Conservation (phyloP, 345 rosid species). For the Linum lewisii region DNA sequence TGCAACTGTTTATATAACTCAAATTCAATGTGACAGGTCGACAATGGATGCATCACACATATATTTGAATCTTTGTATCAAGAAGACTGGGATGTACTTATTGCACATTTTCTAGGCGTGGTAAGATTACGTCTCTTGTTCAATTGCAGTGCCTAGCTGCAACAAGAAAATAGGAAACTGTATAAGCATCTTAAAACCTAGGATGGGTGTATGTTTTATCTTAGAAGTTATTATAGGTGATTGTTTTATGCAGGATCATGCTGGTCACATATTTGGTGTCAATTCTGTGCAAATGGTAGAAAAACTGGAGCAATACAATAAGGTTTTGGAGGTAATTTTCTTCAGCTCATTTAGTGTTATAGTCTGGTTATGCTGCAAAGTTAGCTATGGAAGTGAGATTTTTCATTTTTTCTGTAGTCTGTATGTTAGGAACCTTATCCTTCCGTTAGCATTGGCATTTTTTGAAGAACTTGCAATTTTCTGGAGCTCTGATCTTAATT, state of each 20-base stretch:
- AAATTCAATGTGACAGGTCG: conserved; percentile 42
- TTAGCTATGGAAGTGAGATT: not conserved
- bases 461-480: no score
- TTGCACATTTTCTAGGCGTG: conserved; percentile 96
- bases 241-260: conserved; percentile 58
- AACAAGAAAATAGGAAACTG: not conserved
- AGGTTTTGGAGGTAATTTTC: conserved; percentile 57
- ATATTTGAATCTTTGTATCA: conserved; percentile 56
- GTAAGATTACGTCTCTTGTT: conserved; percentile 31
- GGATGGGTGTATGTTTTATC: not conserved
- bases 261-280: conserved; percentile 88
- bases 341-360: no score
- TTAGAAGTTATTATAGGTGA: not conserved
- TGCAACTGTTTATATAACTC: not conserved
- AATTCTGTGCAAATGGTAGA: conserved; percentile 76
- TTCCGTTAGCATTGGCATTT: no score
- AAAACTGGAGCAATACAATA: conserved; percentile 80
- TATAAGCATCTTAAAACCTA: not conserved
- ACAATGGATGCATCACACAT: conserved; percentile 82
- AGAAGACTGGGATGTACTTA: conserved; percentile 92
- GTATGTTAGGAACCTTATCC: not conserved
- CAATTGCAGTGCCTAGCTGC: conserved; percentile 1
- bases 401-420: not conserved
- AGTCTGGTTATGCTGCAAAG: no score
- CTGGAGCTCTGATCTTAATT: not conserved